phyloP scores from a whole-genome alignment of 306 rosid species.

The Begonia fuchsioides region DNA sequence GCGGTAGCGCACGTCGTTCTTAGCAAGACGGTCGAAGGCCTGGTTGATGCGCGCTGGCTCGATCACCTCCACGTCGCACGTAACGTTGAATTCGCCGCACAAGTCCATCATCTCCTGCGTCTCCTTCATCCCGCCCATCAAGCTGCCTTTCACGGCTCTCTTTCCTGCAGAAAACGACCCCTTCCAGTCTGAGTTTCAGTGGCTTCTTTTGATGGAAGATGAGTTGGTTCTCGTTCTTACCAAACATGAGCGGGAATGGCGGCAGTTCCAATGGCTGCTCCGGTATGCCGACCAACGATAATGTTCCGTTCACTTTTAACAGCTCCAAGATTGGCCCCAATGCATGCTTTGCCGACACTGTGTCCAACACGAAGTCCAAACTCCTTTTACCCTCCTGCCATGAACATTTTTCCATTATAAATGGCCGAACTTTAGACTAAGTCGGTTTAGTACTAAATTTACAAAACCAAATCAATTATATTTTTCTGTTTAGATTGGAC shows the following conservation, averaged over 20 bases:
- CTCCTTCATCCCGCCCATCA: constrained; percentile 61
- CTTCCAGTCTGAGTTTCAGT: neutral
- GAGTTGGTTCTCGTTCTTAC: constrained; percentile 10
- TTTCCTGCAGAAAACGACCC: constrained; percentile 22
- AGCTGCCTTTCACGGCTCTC: constrained; percentile 52
- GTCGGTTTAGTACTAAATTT: too few relatives aligned
- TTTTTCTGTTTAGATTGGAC: too few relatives aligned
- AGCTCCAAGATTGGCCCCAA: constrained; percentile 36
- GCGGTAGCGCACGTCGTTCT: constrained; percentile 52
- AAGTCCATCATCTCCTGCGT: constrained; percentile 56
- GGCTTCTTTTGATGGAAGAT: neutral
- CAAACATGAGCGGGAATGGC: constrained; percentile 53
- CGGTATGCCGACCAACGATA: constrained; percentile 52
- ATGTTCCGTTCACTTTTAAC: constrained; percentile 50
- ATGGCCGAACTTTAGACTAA: too few relatives aligned
- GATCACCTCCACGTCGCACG: constrained; percentile 44
- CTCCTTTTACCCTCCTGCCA: constrained; percentile 20
- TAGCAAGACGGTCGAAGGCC: constrained; percentile 34
- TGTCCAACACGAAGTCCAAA: constrained; percentile 48
- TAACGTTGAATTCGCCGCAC: constrained; percentile 45
- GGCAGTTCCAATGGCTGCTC: constrained; percentile 45
- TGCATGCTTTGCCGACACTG: constrained; percentile 44
- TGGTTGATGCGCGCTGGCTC: constrained; percentile 28
- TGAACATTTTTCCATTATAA: neutral
- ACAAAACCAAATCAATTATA: too few relatives aligned